Base-by-base conservation (phyloP, 352 stramenopile genomes). In the Phytophthora constricta region DNA sequence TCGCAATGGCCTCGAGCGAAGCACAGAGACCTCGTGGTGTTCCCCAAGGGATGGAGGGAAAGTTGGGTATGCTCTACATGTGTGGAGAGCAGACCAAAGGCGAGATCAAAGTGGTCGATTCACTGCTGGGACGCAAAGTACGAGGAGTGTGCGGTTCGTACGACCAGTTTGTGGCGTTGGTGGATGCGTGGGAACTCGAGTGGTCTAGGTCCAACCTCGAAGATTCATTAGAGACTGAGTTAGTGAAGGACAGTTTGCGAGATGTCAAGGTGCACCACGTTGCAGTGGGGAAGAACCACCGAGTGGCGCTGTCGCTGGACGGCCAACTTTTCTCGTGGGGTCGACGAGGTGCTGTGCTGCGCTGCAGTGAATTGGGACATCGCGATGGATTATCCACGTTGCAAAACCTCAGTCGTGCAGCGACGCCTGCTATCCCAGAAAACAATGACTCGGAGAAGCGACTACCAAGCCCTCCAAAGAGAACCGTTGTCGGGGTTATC, bases 281-380 rank as follows among this genome's bases (percentile, higher is more conserved):
- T 22, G 74, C 82, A 2, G 74, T 86, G 42, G 86, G 86, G 17
- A 73, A 76, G 50, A 60, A 75, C n/a, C 82, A 93, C 54, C 74
- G 77, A n/a, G 67, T 88, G 5, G 77, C 76, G 10, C 61, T 90
- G 2, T 84, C 81, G 11, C 59, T 91, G 11, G 77, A 93, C 34
- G 83, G 86, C 2, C 65, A 90, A 10, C 57, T 93, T 37, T 90
- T 84, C 53, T 87, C 82, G 1, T 93, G 83, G 83, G 86, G 76
- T n/a, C 51, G 50, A 41, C 59, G 62, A 37, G 65, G 80, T 27
- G 34, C 62, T 0, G 50, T 46, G 22, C 42, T 85, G 17, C 31
- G 64, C 20, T 58, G 57, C 13, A 83, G 79, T 28, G 79, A 91
- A 48, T 58, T 91, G 1, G 83, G 82, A 0, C 73, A 84, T 14